phyloP scores from a whole-genome alignment of 495 filamentous ascomycete genomes.

The Pseudoneurospora amorphoporcata region DNA sequence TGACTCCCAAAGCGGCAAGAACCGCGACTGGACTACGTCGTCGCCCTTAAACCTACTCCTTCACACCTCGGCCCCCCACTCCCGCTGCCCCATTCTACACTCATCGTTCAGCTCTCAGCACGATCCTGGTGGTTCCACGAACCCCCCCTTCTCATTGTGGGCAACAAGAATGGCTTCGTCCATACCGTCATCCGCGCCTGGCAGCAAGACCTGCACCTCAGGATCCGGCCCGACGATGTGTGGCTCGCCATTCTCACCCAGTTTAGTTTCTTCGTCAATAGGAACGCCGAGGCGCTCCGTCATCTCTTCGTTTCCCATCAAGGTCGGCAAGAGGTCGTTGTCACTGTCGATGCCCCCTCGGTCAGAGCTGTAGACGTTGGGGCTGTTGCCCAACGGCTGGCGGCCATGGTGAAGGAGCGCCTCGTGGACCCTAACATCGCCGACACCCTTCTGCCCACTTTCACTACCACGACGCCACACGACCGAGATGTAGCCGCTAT shows the following conservation, averaged over 20 bases:
- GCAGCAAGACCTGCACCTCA: conserved; percentile 42
- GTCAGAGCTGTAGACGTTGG: not conserved
- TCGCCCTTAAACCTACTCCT: not conserved
- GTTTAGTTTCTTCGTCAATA: conserved; percentile 42
- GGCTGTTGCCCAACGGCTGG: not conserved
- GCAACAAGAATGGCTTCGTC: conserved; percentile 41
- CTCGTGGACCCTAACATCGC: conserved; percentile 17
- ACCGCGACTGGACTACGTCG: not conserved
- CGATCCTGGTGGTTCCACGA: not conserved
- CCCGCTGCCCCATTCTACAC: not conserved
- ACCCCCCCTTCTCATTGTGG: not conserved
- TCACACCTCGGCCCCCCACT: not conserved
- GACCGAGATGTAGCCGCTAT: conserved; percentile 25
- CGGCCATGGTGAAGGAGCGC: conserved; percentile 3
- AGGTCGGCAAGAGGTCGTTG: not conserved
- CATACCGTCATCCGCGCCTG: conserved; percentile 41
- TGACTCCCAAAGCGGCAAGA: not conserved
- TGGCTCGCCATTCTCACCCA: conserved; percentile 51
- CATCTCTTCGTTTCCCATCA: conserved; percentile 32
- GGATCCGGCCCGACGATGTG: conserved; percentile 50
- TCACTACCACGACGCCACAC: conserved; percentile 23
- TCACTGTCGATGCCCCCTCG: not conserved
- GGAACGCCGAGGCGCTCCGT: conserved; percentile 35
- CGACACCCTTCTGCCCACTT: conserved; percentile 28
- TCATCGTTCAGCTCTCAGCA: not conserved